These are phyloP conservation scores for Hibiscus tridactylites DNA, from an alignment of 345 rosid genomes.

Conservation along the genomic window DNA sequence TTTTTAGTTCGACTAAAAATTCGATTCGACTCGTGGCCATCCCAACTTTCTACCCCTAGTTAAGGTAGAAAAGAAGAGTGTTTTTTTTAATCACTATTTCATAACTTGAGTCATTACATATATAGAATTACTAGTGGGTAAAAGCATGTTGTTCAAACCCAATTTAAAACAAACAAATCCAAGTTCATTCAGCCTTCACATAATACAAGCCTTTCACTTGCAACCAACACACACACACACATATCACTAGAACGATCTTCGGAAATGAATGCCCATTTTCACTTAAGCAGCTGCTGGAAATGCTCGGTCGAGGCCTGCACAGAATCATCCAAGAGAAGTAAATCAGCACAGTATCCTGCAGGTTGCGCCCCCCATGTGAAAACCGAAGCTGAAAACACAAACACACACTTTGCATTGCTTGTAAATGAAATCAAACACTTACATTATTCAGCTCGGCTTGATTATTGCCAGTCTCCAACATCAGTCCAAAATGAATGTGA, in stretches of 20 bases:
- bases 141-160: not conserved
- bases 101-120: not conserved
- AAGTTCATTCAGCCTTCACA: not conserved
- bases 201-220: not conserved
- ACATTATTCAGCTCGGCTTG: slow-evolving; percentile 12
- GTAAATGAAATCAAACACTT: not conserved
- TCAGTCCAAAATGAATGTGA: slow-evolving; percentile 17
- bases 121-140: not conserved
- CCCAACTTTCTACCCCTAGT: no score
- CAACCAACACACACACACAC: not conserved
- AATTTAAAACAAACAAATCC: not conserved
- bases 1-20: no score
- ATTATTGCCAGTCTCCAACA: slow-evolving; percentile 5
- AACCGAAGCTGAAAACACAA: not conserved
- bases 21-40: no score
- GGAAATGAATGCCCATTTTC: not conserved
- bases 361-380: not conserved
- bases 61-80: no score
- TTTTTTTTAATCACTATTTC: not conserved
- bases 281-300: slow-evolving; percentile 11
- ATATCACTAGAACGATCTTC: not conserved
- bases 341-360: not conserved
- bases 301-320: not conserved
- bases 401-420: not conserved
- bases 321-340: not conserved